phyloP scores from a whole-genome alignment of 2,329 filamentous ascomycete species.

The Ophiostoma piceae region DNA sequence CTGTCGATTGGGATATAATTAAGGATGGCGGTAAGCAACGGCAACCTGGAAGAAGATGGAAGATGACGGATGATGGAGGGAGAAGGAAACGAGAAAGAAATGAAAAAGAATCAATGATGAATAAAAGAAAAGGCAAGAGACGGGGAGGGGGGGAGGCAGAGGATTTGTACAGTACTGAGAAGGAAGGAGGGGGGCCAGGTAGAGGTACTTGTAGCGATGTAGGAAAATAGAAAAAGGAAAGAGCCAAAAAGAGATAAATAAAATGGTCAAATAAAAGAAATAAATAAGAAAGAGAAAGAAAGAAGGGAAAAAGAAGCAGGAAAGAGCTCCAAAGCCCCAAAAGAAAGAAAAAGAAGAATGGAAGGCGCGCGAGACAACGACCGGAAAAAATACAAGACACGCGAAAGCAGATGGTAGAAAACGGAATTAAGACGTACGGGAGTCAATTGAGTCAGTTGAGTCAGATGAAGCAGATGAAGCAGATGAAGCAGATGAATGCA shows the following conservation, averaged over 20 bases:
- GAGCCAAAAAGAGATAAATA: conserved; percentile 13
- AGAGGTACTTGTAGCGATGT: conserved; percentile 8
- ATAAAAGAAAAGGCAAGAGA: background rate
- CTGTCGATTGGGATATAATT: background rate
- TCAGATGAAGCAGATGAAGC: background rate
- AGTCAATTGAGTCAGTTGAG: background rate
- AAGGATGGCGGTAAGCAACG: background rate
- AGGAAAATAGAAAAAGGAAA: conserved; percentile 1
- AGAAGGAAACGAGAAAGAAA: conserved; percentile 8
- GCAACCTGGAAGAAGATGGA: background rate
- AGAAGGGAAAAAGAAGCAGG: background rate
- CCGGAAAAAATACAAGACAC: conserved; percentile 11
- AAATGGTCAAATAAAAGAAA: conserved; percentile 26
- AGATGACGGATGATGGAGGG: background rate
- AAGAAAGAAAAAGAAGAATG: conserved; percentile 14
- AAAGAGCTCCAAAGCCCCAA: too few relatives aligned
- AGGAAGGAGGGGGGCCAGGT: conserved; percentile 17
- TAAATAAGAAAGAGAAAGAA: background rate
- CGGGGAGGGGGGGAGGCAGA: conserved; percentile 13
- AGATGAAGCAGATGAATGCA: too few relatives aligned
- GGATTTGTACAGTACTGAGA: conserved; percentile 12
- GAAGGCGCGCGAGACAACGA: background rate
- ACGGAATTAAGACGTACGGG: conserved; percentile 15
- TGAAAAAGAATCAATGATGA: background rate
- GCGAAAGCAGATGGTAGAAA: conserved; percentile 8